These are phyloP conservation scores for Pulicaria dysenterica DNA, from an alignment of 129 eudicot species.

Conservation along the genomic window DNA sequence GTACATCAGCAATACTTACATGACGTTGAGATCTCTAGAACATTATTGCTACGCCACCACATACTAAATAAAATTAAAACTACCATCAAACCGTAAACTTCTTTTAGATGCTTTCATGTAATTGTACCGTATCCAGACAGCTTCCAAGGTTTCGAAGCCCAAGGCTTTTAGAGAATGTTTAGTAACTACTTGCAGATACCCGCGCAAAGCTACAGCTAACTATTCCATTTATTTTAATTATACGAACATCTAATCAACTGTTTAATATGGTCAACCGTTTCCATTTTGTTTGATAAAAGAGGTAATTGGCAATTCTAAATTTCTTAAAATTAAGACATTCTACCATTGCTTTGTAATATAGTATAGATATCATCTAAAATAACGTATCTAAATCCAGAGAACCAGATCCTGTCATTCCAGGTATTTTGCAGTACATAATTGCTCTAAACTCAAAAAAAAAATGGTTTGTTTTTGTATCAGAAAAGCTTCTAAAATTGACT, in stretches of 20 bases:
- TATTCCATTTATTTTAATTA: no score
- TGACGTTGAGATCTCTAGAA: neutral
- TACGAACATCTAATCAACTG: no score
- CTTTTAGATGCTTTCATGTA: conserved; percentile 7
- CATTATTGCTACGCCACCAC: neutral
- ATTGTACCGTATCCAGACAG: neutral
- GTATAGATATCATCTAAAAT: neutral
- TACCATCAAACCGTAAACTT: neutral
- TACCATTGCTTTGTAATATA: no score
- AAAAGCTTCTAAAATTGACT: neutral
- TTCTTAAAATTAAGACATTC: no score
- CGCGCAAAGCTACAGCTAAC: no score
- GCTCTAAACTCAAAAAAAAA: neutral
- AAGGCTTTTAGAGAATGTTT: neutral
- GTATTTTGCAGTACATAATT: neutral
- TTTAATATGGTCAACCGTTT: no score
- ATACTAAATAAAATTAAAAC: neutral
- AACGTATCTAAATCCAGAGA: neutral
- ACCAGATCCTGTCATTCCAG: conserved; percentile 7
- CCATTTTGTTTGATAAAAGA: no score
- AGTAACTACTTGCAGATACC: neutral
- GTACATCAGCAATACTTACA: neutral
- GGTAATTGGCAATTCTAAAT: no score
- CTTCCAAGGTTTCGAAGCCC: neutral
- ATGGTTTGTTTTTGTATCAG: neutral